These are phyloP conservation scores for Astrephomene gubernaculifera DNA, from an alignment of 139 green algal species.

Conservation along the genomic window DNA sequence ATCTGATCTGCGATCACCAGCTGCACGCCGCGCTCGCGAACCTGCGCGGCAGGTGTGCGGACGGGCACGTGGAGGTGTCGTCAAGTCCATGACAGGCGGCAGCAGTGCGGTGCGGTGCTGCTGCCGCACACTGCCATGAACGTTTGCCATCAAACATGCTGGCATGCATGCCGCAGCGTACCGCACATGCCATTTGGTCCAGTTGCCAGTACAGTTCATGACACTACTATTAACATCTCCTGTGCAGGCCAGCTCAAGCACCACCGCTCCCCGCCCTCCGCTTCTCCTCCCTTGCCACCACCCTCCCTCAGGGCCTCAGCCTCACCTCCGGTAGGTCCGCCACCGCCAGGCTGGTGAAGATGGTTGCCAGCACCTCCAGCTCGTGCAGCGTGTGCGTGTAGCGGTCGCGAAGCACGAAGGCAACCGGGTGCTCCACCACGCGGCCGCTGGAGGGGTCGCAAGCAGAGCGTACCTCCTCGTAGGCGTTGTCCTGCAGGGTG, in stretches of 20 bases:
- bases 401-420: conserved; percentile 33
- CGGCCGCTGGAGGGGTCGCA: background rate
- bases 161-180: too few species aligned
- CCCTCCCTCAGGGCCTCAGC: too few species aligned
- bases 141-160: too few species aligned
- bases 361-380: conserved; percentile 37
- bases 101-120: too few species aligned
- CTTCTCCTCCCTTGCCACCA: too few species aligned
- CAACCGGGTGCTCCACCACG: conserved; percentile 40
- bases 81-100: too few species aligned
- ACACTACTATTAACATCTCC: too few species aligned
- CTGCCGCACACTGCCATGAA: too few species aligned
- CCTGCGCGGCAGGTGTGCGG: background rate
- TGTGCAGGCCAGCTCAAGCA: too few species aligned
- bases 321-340: conserved; percentile 33
- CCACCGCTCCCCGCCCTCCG: too few species aligned
- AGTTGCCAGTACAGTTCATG: too few species aligned
- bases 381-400: conserved; percentile 46
- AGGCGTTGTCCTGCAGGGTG: conserved; percentile 22
- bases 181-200: too few species aligned
- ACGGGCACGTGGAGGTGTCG: background rate
- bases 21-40: conserved; percentile 12
- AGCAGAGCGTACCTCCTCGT: conserved; percentile 8
- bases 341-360: conserved; percentile 39
- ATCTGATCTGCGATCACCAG: conserved; percentile 31